Evolutionary conservation across 129 eudicot species (phyloP).

Genomic region (Saposhnikovia divaricata): DNA sequence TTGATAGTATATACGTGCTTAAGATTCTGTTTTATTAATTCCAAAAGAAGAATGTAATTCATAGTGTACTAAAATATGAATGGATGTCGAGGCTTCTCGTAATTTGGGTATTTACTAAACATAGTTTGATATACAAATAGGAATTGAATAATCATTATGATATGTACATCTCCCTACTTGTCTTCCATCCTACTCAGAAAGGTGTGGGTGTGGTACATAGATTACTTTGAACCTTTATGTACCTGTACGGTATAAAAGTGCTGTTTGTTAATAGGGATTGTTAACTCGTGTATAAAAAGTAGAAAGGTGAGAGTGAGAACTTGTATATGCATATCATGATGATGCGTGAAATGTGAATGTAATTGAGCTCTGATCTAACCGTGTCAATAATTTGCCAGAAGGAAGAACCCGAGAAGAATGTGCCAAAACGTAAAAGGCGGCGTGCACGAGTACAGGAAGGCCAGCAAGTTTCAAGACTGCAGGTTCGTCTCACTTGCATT

Average conservation of each 20-base stretch:
- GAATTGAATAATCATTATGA: background rate
- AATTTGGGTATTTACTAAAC: background rate
- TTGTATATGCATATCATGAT: background rate
- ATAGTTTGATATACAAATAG: background rate
- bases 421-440: conserved; percentile 59
- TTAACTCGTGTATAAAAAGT: too few species aligned
- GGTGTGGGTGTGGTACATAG: background rate
- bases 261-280: background rate
- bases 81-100: background rate
- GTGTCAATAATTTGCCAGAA: conserved; percentile 27
- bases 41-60: background rate
- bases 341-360: background rate
- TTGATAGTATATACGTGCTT: background rate
- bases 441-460: conserved; percentile 47
- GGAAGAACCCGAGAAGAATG: conserved; percentile 48
- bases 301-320: background rate
- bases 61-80: background rate
- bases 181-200: background rate
- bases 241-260: background rate
- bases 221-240: background rate
- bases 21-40: background rate
- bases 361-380: background rate
- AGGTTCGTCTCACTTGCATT: conserved; percentile 33
- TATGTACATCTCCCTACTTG: background rate
- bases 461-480: conserved; percentile 39